Evolutionary conservation across 768 basidiomycete genomes (phyloP).

Genomic region (Trametopsis cervina): DNA sequence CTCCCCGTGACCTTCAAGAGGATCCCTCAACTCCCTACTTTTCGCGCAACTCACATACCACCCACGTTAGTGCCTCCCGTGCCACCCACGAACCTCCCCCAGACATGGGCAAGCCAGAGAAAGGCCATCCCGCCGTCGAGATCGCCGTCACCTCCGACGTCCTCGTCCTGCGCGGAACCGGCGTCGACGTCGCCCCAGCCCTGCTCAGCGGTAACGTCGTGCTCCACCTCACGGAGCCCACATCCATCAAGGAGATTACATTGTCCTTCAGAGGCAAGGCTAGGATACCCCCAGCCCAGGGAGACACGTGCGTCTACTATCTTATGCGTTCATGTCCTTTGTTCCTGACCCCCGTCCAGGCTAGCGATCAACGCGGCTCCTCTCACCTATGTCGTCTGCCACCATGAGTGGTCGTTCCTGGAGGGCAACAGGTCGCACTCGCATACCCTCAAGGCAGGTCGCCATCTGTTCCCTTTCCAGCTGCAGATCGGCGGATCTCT

Average conservation of each 20-base stretch:
- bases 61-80: constrained; percentile 1
- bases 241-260: constrained; percentile 77
- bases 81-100: constrained; percentile 3
- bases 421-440: constrained; percentile 71
- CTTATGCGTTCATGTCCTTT: constrained; percentile 7
- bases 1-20: too few species aligned
- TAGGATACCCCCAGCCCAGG: constrained; percentile 49
- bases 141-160: constrained; percentile 68
- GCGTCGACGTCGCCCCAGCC: constrained; percentile 77
- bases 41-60: constrained; percentile 10
- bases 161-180: constrained; percentile 70
- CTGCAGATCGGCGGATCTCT: constrained; percentile 80
- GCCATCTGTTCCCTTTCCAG: constrained; percentile 88
- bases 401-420: constrained; percentile 91
- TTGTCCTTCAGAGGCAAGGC: constrained; percentile 84
- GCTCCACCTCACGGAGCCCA: constrained; percentile 74
- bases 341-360: constrained; percentile 10
- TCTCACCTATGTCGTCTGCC: constrained; percentile 58
- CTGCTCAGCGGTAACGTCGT: constrained; percentile 76
- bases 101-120: constrained; percentile 23
- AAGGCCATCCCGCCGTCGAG: constrained; percentile 53
- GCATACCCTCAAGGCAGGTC: constrained; percentile 94
- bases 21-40: too few species aligned
- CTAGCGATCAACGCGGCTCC: constrained; percentile 35
- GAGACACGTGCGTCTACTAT: constrained; percentile 48